phyloP scores from a whole-genome alignment of 805 yeast species.

The Komagataella mondaviorum region DNA sequence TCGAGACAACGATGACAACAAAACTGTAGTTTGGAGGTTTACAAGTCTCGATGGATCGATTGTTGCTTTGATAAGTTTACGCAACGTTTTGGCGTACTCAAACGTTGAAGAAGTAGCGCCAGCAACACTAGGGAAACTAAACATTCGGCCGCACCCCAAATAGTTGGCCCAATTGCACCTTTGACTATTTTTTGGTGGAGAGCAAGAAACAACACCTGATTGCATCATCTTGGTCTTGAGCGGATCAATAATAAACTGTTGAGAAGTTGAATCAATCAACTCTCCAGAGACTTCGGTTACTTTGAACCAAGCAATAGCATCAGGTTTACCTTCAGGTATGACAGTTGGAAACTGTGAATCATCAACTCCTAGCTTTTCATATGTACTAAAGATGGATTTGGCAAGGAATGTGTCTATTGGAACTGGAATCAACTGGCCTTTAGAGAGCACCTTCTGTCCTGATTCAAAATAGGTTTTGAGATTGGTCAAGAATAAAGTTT shows the following conservation, averaged over 20 bases:
- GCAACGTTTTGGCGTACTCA: conserved; percentile 35
- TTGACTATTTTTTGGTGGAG: conserved; percentile 14
- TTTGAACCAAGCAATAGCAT: conserved; percentile 77
- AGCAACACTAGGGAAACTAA: conserved; percentile 6
- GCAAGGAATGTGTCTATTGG: conserved; percentile 61
- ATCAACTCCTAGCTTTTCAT: conserved; percentile 10
- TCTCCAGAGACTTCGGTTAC: conserved; percentile 36
- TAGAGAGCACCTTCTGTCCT: conserved; percentile 39
- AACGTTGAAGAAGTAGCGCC: conserved; percentile 14
- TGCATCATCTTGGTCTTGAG: conserved; percentile 55
- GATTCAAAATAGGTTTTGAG: conserved; percentile 49
- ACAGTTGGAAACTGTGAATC: conserved; percentile 16
- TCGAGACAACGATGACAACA: conserved; percentile 56
- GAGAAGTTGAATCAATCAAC: conserved; percentile 3
- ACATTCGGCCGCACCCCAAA: conserved; percentile 5
- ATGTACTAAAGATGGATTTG: conserved; percentile 31
- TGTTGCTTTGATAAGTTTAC: conserved; percentile 42
- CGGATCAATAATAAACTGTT: conserved; percentile 53
- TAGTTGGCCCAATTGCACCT: conserved; percentile 5
- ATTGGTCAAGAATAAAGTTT: conserved; percentile 45
- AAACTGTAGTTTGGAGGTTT: conserved; percentile 42
- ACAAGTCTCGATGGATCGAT: conserved; percentile 17
- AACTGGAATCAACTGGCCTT: conserved; percentile 66
- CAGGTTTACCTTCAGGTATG: conserved; percentile 49
- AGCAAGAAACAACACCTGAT: conserved; percentile 38